These are phyloP conservation scores for Paraleonurus japonicus DNA, from an alignment of 257 asterid species.

Conservation along the genomic window DNA sequence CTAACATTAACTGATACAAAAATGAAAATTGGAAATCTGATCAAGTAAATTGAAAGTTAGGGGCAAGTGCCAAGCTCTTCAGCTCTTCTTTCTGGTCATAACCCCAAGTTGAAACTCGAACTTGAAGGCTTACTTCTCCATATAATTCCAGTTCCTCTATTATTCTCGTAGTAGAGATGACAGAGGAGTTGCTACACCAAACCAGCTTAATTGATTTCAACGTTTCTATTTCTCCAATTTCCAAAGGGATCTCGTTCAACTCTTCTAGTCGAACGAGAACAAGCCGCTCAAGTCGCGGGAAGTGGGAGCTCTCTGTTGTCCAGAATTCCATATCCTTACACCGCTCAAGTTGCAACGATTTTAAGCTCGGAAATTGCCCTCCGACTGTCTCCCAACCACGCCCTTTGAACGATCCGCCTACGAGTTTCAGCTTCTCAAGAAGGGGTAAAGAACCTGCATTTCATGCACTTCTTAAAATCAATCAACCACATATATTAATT, in stretches of 20 bases:
- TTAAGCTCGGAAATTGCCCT: neutral
- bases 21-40: neutral
- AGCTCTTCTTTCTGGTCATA: neutral
- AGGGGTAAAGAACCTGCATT: neutral
- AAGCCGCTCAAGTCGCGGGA: neutral
- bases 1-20: too few relatives aligned
- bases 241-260: neutral
- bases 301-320: neutral
- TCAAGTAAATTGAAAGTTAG: neutral
- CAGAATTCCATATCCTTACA: neutral
- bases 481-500: too few relatives aligned
- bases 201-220: neutral
- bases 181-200: neutral
- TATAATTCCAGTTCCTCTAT: neutral
- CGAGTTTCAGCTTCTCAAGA: neutral
- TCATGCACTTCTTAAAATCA: too few relatives aligned
- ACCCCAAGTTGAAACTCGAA: neutral
- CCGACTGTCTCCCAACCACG: neutral
- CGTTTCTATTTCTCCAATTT: neutral
- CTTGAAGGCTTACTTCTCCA: neutral
- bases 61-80: neutral
- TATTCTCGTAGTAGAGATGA: neutral
- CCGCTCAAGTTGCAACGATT: neutral
- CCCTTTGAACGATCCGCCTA: neutral
- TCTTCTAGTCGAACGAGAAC: neutral